Conservation (phyloP, 2,329 filamentous ascomycete species). For the Fusarium austroafricanum region DNA sequence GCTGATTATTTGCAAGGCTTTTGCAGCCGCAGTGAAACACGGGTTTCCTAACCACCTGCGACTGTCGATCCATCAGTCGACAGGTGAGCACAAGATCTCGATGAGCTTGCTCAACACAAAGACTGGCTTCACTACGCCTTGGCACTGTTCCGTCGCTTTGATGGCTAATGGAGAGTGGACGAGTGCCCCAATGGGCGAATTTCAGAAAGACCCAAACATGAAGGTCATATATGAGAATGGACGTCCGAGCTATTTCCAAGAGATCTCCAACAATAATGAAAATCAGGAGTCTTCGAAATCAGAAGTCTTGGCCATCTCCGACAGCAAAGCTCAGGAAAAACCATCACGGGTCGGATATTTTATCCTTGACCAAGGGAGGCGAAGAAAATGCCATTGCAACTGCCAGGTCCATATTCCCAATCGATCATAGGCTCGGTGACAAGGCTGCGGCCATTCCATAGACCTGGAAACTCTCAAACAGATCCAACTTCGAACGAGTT, state of each 20-base stretch:
- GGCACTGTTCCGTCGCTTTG: slow-evolving; percentile 44
- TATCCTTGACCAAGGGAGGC: neutral
- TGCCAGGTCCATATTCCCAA: neutral
- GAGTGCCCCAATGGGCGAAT: slow-evolving; percentile 17
- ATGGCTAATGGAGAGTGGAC: slow-evolving; percentile 1
- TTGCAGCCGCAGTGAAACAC: slow-evolving; percentile 45
- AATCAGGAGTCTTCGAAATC: accelerated
- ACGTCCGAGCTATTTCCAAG: slow-evolving; percentile 2
- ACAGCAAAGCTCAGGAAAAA: accelerated
- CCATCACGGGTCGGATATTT: neutral
- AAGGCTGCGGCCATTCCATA: accelerated
- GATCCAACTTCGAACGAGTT: neutral
- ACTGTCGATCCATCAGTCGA: slow-evolving; percentile 49
- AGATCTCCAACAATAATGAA: accelerated
- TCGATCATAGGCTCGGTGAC: neutral
- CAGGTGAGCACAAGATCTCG: slow-evolving; percentile 45
- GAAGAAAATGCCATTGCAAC: neutral
- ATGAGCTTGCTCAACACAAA: slow-evolving; percentile 47
- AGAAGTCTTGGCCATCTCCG: no score
- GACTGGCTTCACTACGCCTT: slow-evolving; percentile 49
- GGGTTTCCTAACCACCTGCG: slow-evolving; percentile 45
- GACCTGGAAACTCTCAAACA: no score
- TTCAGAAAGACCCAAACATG: slow-evolving; percentile 10
- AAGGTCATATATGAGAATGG: neutral
- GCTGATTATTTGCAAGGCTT: slow-evolving; percentile 38